Conservation (phyloP, 306 rosid species). For the Lathyrus oleraceus region DNA sequence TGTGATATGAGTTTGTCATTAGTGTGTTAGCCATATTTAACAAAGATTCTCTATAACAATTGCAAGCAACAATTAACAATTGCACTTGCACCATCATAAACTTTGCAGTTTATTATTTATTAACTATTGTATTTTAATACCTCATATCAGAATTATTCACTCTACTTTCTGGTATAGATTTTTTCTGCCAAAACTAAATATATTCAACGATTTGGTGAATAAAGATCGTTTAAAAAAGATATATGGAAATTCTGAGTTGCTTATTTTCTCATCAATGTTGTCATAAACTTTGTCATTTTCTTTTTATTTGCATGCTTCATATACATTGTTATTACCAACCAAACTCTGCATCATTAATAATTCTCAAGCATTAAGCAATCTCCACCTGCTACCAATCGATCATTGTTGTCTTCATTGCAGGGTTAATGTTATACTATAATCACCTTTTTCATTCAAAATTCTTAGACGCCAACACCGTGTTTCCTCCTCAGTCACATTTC, state of each 20-base stretch:
- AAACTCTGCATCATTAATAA: constrained; percentile 16
- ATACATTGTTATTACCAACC: constrained; percentile 18
- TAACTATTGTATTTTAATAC: background rate
- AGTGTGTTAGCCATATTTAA: background rate
- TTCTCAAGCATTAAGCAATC: constrained; percentile 35
- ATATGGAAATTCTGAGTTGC: background rate
- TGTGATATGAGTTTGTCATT: too few species aligned
- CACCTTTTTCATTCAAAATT: constrained; percentile 40
- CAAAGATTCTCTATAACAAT: background rate
- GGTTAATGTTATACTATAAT: constrained; percentile 23
- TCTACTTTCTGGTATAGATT: background rate
- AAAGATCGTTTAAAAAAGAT: background rate
- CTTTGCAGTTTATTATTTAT: background rate
- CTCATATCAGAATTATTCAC: background rate
- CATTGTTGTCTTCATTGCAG: constrained; percentile 30
- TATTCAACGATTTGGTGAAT: constrained; percentile 9
- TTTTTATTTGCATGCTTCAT: constrained; percentile 31
- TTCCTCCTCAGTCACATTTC: constrained; percentile 20
- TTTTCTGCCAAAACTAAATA: background rate
- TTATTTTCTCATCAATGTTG: constrained; percentile 28
- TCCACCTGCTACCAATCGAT: constrained; percentile 44
- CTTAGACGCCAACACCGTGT: constrained; percentile 30
- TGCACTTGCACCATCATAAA: background rate
- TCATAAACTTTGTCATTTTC: constrained; percentile 58
- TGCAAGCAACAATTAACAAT: constrained; percentile 18